Evolutionary conservation across 768 basidiomycete genomes (phyloP).

Genomic region (Postia placenta): DNA sequence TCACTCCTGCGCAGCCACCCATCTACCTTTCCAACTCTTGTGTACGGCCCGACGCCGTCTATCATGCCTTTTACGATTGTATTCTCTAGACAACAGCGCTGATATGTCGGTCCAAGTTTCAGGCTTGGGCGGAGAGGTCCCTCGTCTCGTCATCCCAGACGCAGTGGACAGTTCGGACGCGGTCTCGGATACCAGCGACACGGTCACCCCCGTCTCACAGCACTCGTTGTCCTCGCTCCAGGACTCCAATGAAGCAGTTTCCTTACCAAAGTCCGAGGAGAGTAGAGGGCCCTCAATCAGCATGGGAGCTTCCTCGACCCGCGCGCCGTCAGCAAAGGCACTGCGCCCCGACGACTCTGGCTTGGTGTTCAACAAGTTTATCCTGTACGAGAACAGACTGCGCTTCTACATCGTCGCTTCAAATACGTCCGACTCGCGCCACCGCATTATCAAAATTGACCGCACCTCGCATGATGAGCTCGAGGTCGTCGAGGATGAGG

Average conservation of each 20-base stretch:
- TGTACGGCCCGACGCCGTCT: too few relatives aligned
- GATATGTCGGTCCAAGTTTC: neutral
- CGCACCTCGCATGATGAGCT: conserved; percentile 74
- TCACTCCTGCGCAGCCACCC: too few relatives aligned
- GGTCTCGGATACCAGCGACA: conserved; percentile 16
- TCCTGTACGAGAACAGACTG: conserved; percentile 87
- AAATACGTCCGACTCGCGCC: conserved; percentile 80
- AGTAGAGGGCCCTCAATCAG: conserved; percentile 8
- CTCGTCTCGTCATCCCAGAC: neutral
- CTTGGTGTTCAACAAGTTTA: conserved; percentile 68
- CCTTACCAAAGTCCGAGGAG: conserved; percentile 10
- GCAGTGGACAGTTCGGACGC: neutral
- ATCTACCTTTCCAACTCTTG: too few relatives aligned
- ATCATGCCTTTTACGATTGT: too few relatives aligned
- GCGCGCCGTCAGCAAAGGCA: neutral
- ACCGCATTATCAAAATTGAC: conserved; percentile 92
- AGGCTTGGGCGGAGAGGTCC: neutral
- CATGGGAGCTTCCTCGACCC: neutral
- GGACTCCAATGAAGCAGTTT: conserved; percentile 6
- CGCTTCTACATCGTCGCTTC: conserved; percentile 92
- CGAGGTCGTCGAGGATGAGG: conserved; percentile 78
- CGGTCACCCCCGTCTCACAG: conserved; percentile 18
- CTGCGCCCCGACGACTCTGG: conserved; percentile 11
- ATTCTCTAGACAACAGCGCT: too few relatives aligned
- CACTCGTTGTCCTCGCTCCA: conserved; percentile 6